Evolutionary conservation across 31 red algal species (phyloP).

Genomic region (Odonthalia washingtoniensis): DNA sequence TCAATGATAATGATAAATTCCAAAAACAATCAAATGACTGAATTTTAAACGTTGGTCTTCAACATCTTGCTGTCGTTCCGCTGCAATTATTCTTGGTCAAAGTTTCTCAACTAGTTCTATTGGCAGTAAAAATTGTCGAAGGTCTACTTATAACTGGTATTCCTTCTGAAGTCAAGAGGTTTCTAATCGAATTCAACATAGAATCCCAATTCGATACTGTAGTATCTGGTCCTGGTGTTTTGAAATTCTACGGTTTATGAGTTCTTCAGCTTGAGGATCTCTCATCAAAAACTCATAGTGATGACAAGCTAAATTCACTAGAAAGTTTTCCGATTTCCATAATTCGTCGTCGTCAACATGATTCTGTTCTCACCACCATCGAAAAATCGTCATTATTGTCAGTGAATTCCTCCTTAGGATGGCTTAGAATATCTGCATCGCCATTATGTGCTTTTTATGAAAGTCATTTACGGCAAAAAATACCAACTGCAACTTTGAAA

Average conservation of each 20-base stretch:
- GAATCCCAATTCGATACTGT: constrained; percentile 10
- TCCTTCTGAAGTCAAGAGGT: neutral
- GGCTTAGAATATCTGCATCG: constrained; percentile 27
- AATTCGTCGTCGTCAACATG: neutral
- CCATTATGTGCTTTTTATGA: neutral
- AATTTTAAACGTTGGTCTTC: neutral
- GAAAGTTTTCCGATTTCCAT: neutral
- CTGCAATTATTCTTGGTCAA: neutral
- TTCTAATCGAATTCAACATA: neutral
- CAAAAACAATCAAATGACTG: neutral
- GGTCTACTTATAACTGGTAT: neutral
- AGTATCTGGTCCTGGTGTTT: neutral
- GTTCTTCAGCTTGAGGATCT: constrained; percentile 29
- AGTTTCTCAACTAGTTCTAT: neutral
- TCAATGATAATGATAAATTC: neutral
- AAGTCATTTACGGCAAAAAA: constrained; percentile 7
- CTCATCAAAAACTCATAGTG: neutral
- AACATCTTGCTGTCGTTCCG: neutral
- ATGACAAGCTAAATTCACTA: constrained; percentile 23
- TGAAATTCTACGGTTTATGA: constrained; percentile 16
- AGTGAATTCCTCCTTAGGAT: constrained; percentile 6
- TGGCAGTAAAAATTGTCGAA: constrained; percentile 8
- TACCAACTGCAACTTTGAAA: neutral
- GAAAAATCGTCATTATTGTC: constrained; percentile 1
- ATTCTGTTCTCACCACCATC: neutral